Base-by-base conservation (phyloP, 768 basidiomycete genomes). In the Epithele typhae region DNA sequence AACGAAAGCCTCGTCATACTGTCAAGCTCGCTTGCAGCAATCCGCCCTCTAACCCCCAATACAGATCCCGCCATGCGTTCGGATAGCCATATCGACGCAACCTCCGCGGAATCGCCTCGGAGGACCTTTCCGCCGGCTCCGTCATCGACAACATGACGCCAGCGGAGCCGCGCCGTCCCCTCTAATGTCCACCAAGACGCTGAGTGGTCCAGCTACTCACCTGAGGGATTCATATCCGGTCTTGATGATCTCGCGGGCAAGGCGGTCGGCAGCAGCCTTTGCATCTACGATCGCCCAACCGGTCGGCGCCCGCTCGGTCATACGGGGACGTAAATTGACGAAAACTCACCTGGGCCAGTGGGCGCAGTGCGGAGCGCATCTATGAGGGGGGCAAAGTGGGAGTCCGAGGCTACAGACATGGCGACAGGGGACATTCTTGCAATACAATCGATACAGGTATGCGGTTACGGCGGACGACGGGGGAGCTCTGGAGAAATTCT, bases 201-300 rank as follows among this genome's bases (percentile, higher is more conserved):
- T 30, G 27, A 30, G 14, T 14, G 27, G 27, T 22, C 42, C 51
- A 44, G 43, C 11, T 40, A 68, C 74, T 42, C 50, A 89, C 88
- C 69, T 66, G 43, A 91, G 68, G 33, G 76, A 73, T 58, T 79
- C 75, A 40, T 81, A 69, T 4, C 87, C 86, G 48, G 67, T 59
- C 59, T 81, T 87, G 32, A 72, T 67, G 33, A 91, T 72, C 59
- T 86, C 79, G 30, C 84, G 78, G 50, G 88, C 87, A 48, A 91
- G 73, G 57, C 77, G 79, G 68, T 91, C 88, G 33, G 85, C 86
- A 18, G 89, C 88, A 41, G 77, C 86, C 67, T 89, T 91, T 30
- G 87, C 89, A 72, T 91, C 89, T 86, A 58, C n/a, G n/a, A n/a
- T 14, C 35, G 17, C 5, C 34, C 25, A 25, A 21, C n/a, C 27